phyloP scores from a whole-genome alignment of 2,329 filamentous ascomycete genomes.

The Cadophora luteo-olivacea region DNA sequence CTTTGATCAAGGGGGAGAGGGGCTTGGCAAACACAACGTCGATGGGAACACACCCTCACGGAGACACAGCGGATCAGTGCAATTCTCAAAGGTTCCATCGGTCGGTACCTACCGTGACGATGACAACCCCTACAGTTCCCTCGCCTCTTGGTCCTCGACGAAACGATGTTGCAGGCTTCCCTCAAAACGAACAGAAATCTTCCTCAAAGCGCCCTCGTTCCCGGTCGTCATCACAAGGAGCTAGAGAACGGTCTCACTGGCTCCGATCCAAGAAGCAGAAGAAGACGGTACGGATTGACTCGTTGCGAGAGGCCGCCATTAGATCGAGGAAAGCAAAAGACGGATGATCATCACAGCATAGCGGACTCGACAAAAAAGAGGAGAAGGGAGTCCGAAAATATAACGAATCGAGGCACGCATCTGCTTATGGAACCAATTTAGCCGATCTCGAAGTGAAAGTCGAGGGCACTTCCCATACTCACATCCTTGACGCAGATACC shows the following conservation, averaged over 20 bases:
- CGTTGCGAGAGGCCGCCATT: not conserved
- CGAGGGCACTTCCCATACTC: not conserved
- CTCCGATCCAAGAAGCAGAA: no score
- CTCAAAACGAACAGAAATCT: no score
- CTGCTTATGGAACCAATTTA: not conserved
- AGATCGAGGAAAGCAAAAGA: not conserved
- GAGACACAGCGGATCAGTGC: not conserved
- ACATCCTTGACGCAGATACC: not conserved
- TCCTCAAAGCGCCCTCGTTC: no score
- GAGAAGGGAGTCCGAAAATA: not conserved
- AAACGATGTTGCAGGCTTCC: not conserved
- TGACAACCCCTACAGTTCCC: not conserved
- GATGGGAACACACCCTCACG: not conserved
- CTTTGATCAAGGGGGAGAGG: not conserved
- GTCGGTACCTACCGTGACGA: not conserved
- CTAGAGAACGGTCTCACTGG: no score
- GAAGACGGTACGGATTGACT: not conserved
- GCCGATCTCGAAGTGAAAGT: not conserved
- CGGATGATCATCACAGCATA: not conserved
- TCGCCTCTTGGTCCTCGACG: not conserved
- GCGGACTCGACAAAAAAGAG: not conserved
- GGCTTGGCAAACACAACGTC: not conserved
- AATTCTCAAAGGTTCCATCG: not conserved
- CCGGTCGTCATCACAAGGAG: no score
- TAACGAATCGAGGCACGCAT: not conserved